Conservation (phyloP, 441 rosid species). For the Pelargonium myrrhifolium region DNA sequence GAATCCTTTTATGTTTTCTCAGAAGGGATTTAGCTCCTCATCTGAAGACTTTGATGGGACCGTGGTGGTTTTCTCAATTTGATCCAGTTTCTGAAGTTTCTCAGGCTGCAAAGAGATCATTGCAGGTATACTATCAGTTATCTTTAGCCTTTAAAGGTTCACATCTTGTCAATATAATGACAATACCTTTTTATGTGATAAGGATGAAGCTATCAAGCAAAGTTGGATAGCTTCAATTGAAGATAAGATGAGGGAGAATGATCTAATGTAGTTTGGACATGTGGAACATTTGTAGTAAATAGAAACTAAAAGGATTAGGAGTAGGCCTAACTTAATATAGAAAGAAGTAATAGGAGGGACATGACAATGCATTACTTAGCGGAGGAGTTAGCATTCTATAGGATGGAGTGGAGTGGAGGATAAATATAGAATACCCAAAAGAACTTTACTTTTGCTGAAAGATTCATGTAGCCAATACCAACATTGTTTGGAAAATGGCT, state of each 20-base stretch:
- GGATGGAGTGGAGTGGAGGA: too few relatives aligned
- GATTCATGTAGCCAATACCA: too few relatives aligned
- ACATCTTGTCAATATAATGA: background rate
- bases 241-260: background rate
- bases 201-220: background rate
- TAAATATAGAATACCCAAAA: too few relatives aligned
- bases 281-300: background rate
- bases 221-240: background rate
- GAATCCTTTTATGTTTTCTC: conserved; percentile 24
- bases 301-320: too few relatives aligned
- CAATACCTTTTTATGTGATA: too few relatives aligned
- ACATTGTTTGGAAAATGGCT: too few relatives aligned
- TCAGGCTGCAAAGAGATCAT: conserved; percentile 75
- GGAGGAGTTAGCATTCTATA: too few relatives aligned
- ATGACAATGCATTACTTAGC: too few relatives aligned
- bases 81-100: conserved; percentile 84
- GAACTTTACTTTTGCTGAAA: too few relatives aligned
- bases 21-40: conserved; percentile 94
- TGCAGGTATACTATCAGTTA: conserved; percentile 52
- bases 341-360: too few relatives aligned
- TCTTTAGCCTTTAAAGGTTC: conserved; percentile 5
- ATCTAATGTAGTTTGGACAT: background rate
- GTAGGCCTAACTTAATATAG: too few relatives aligned
- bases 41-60: conserved; percentile 85
- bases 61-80: conserved; percentile 98